Base-by-base conservation (phyloP, 2,329 filamentous ascomycete species). In the Aureobasidium namibiae region DNA sequence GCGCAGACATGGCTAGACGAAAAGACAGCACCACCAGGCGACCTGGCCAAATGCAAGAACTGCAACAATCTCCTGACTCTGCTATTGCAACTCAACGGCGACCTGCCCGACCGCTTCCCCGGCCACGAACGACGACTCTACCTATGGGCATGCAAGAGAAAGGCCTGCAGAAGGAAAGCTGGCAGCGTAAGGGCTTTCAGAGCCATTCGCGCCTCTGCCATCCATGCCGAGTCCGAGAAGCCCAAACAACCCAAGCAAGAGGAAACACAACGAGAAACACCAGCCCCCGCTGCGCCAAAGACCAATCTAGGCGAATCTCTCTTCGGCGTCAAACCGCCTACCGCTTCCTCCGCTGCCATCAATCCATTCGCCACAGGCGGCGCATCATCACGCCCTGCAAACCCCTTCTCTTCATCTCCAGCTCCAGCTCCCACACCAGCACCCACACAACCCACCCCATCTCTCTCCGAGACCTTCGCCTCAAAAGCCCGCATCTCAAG, bases 51-150 rank as follows among this genome's bases (percentile, higher is more conserved):
- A 74, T 99, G 94, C 78, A 90, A 89, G 74, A 82, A 89, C 64
- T 99, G 94, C 82, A 89, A 90, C 65, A 82, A 85, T 56, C 75
- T 90, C 56, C 90, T 96, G 83, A 86, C 84, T 1, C 80, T 97
- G 11, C 82, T 99, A 3, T 82, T 99, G 48, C 91, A 99, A 73
- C 82, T 99, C 29, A 90, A 99, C 73, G 92, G 85, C 67, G 91
- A 96, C 70, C 80, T 97, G 3, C 92, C 91, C 14, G 88, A 92
- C 59, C 81, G 84, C 50, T 96, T 96, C 68, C 88, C 91, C 1
- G 85, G 86, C 59, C 90, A 97, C 73, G 90, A 96, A 68, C 82
- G 94, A 65, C 84, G 92, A 62, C 72, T 99, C 18, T 97, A 96
- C 69, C 79, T 99, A 13, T 91, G 95, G 72, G 83, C 83, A 18